A percentile compares a stretch with the other conserved stretches of the same genome.
These are phyloP conservation scores for Podospora conica DNA, from an alignment of 495 filamentous ascomycete species.

Conservation along the genomic window DNA sequence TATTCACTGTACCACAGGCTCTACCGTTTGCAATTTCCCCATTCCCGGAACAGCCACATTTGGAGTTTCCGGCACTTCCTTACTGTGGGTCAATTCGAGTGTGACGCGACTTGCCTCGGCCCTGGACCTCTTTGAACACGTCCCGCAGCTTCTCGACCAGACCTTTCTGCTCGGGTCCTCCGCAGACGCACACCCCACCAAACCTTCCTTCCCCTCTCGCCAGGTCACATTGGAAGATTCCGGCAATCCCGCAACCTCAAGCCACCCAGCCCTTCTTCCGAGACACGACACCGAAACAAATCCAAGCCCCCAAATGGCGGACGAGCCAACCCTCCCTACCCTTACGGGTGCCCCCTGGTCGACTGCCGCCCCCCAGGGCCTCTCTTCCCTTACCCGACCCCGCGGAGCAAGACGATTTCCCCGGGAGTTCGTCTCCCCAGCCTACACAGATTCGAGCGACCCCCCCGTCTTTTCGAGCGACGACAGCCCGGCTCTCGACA, in stretches of 20 bases:
- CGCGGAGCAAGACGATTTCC: no score
- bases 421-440: slow-evolving; percentile 13
- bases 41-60: background rate
- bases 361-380: background rate
- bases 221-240: background rate
- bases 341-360: slow-evolving; percentile 20
- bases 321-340: slow-evolving; percentile 41
- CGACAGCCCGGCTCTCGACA: slow-evolving; percentile 66
- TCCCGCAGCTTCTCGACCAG: background rate
- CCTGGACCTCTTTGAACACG: background rate
- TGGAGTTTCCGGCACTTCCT: no score
- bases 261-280: background rate
- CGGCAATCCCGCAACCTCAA: background rate
- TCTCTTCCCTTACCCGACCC: background rate
- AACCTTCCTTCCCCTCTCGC: background rate
- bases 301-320: slow-evolving; percentile 30
- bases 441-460: slow-evolving; percentile 54
- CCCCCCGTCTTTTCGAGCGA: slow-evolving; percentile 74
- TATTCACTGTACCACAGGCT: background rate
- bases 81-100: background rate
- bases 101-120: background rate
- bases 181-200: background rate
- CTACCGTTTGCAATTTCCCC: background rate
- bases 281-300: background rate
- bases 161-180: background rate